A percentile compares a stretch with the other conserved stretches of the same genome.
phyloP scores from a whole-genome alignment of 176 grass and related monocot species.

The Musa itinerans region DNA sequence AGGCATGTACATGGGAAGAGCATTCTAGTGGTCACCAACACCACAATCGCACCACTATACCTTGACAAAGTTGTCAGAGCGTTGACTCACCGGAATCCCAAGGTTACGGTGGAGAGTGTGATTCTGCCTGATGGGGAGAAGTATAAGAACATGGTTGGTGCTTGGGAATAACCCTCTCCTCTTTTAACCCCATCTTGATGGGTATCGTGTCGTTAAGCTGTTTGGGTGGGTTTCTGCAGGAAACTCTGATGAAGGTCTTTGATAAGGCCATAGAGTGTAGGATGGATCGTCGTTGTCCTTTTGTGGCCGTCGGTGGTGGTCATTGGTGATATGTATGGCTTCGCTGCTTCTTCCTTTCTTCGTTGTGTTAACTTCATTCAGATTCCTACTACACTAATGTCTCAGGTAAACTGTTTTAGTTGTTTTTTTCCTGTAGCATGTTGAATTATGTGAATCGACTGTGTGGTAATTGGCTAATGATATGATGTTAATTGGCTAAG shows the following conservation, averaged over 20 bases:
- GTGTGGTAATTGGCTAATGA: background rate
- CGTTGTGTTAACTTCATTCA: conserved; percentile 99
- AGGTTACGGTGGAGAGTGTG: conserved; percentile 71
- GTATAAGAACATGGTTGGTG: conserved; percentile 52
- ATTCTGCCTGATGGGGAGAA: conserved; percentile 83
- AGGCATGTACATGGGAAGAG: conserved; percentile 91
- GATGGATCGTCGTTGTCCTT: conserved; percentile 67
- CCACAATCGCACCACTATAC: conserved; percentile 68
- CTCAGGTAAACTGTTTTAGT: conserved; percentile 35
- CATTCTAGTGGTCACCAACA: conserved; percentile 91
- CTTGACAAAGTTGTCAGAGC: conserved; percentile 82
- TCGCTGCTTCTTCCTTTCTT: conserved; percentile 65
- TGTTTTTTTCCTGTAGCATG: too few relatives aligned
- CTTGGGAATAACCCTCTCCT: background rate
- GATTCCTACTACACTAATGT: conserved; percentile 93
- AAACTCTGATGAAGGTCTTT: conserved; percentile 83
- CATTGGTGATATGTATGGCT: conserved; percentile 91
- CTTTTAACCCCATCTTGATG: background rate
- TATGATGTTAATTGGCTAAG: conserved; percentile 28
- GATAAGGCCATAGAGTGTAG: conserved; percentile 70
- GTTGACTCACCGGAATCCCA: conserved; percentile 55
- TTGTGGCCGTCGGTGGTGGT: conserved; percentile 83
- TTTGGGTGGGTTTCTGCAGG: conserved; percentile 32
- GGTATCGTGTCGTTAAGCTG: background rate
- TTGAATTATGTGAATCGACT: background rate